These are phyloP conservation scores for Venturia aucupariae DNA, from an alignment of 2,329 filamentous ascomycete genomes.

Conservation along the genomic window DNA sequence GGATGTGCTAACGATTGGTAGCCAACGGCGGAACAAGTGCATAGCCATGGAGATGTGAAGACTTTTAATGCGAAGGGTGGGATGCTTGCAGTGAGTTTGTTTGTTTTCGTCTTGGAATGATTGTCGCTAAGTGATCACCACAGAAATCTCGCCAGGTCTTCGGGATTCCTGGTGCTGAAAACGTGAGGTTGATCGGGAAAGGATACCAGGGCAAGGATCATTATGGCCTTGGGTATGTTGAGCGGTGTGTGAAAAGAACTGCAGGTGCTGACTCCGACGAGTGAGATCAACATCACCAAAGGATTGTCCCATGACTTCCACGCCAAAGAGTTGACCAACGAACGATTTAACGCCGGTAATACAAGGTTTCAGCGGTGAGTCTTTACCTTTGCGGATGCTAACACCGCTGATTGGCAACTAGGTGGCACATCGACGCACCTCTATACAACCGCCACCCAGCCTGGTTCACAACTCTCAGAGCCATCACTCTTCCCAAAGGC, in stretches of 20 bases:
- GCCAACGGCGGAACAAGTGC: conserved; percentile 3
- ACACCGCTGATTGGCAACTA: conserved; percentile 19
- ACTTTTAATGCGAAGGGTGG: conserved; percentile 2
- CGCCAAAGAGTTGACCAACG: conserved; percentile 32
- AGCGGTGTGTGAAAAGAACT: conserved; percentile 6
- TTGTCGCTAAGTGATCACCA: not conserved
- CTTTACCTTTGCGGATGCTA: not conserved
- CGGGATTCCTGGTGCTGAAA: conserved; percentile 34
- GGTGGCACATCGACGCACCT: conserved; percentile 42
- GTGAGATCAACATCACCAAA: conserved; percentile 24
- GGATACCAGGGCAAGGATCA: conserved; percentile 37
- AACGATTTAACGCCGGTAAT: conserved; percentile 36
- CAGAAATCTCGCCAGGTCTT: conserved; percentile 3
- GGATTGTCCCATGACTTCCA: conserved; percentile 32
- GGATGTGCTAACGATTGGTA: not conserved
- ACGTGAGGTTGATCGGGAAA: conserved; percentile 38
- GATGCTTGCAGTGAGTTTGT: not conserved
- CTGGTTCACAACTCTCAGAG: conserved; percentile 35
- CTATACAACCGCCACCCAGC: conserved; percentile 35
- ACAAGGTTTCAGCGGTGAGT: conserved; percentile 31
- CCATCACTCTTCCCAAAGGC: conserved; percentile 29
- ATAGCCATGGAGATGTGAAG: conserved; percentile 4
- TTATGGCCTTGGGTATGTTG: conserved; percentile 27
- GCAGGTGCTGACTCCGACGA: conserved; percentile 15
- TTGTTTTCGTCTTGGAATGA: not conserved